phyloP scores from a whole-genome alignment of 768 basidiomycete species.

The Russula griseocarnosa region DNA sequence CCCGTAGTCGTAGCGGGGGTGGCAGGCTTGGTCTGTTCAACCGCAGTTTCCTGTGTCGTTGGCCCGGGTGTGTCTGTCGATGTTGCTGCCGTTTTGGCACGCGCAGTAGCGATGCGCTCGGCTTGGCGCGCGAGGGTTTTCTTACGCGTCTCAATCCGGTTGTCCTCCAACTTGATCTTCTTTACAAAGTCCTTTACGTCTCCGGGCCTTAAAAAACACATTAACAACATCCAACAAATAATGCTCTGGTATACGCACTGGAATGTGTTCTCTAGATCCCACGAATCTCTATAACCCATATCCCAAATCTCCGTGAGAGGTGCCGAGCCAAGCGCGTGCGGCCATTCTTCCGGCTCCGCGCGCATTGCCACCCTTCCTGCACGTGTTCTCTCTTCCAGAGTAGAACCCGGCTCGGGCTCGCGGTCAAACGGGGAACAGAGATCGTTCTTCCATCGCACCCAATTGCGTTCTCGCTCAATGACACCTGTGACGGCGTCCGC shows the following conservation, averaged over 20 bases:
- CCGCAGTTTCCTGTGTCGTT: constrained; percentile 29
- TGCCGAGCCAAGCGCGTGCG: constrained; percentile 61
- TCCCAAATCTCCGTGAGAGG: constrained; percentile 79
- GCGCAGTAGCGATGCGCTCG: constrained; percentile 39
- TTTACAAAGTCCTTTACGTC: constrained; percentile 72
- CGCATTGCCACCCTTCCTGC: constrained; percentile 50
- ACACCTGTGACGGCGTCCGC: constrained; percentile 68
- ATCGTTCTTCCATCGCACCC: constrained; percentile 88
- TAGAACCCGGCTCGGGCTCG: constrained; percentile 52
- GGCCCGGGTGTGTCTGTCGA: constrained; percentile 23
- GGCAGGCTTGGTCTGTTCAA: constrained; percentile 5
- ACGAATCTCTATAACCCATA: constrained; percentile 66
- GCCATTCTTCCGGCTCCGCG: constrained; percentile 57
- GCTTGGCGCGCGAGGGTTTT: constrained; percentile 39
- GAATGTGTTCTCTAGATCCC: constrained; percentile 62
- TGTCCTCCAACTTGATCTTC: constrained; percentile 65
- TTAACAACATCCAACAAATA: not conserved
- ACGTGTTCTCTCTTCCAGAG: constrained; percentile 60
- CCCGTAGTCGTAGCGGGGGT: constrained; percentile 23
- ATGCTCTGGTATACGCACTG: constrained; percentile 43
- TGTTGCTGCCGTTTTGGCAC: constrained; percentile 41
- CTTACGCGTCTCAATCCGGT: constrained; percentile 51
- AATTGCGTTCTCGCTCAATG: constrained; percentile 80
- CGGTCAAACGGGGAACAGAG: constrained; percentile 76
- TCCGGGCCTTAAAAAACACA: constrained; percentile 52